phyloP scores from a whole-genome alignment of 148 eudicot species.

The Rhododendron henanense region DNA sequence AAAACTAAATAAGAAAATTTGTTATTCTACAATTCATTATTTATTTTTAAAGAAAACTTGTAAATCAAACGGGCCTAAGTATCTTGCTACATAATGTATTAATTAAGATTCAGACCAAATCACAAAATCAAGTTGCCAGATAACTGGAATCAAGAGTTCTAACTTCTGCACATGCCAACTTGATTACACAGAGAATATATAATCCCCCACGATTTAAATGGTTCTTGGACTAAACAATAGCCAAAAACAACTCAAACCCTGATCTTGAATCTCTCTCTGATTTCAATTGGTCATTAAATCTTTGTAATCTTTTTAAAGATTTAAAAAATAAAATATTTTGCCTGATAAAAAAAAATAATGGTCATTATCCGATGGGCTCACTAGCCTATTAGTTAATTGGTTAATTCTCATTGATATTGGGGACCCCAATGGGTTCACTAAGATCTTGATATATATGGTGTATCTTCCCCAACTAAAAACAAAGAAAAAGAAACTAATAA shows the following conservation, averaged over 20 bases:
- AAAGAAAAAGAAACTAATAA: neutral
- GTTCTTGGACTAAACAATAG: neutral
- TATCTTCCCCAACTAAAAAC: neutral
- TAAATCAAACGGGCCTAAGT: neutral
- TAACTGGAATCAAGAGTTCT: constrained; percentile 10
- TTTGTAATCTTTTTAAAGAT: too few relatives aligned
- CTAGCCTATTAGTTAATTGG: neutral
- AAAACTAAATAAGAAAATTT: neutral
- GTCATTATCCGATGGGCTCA: neutral
- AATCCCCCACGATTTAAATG: neutral
- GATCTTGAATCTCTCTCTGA: constrained; percentile 3
- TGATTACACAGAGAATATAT: neutral
- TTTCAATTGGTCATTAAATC: neutral
- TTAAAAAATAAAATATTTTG: too few relatives aligned
- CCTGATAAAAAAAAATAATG: too few relatives aligned
- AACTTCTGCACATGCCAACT: constrained; percentile 18
- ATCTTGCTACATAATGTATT: neutral
- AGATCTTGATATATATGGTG: neutral
- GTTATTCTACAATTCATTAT: too few relatives aligned
- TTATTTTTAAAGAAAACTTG: neutral
- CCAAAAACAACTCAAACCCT: neutral
- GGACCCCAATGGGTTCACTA: neutral
- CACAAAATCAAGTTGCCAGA: constrained; percentile 12
- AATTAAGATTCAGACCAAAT: neutral
- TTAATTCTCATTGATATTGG: neutral